Evolutionary conservation across 1,284 basidiomycete species (phyloP).

Genomic region (Hortiboletus rubellus): DNA sequence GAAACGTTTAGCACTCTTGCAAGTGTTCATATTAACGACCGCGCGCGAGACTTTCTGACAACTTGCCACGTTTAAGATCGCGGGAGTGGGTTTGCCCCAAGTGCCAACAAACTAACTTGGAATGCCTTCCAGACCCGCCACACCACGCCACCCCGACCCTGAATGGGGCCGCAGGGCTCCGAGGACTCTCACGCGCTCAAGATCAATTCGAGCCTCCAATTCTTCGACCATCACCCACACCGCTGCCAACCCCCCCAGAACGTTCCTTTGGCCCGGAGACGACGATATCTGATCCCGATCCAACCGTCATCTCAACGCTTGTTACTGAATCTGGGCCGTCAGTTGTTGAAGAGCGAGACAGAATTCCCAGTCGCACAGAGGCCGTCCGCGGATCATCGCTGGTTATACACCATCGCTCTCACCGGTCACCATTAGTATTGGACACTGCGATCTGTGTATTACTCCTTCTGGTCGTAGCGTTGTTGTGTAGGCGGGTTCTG

Average conservation of each 20-base stretch:
- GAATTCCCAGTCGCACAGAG: constrained; percentile 10
- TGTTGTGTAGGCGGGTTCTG: constrained; percentile 60
- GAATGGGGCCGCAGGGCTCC: constrained; percentile 19
- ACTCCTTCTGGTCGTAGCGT: constrained; percentile 59
- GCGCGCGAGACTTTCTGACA: constrained; percentile 13
- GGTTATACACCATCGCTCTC: constrained; percentile 16
- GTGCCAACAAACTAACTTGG: constrained; percentile 68
- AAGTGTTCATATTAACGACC: constrained; percentile 36
- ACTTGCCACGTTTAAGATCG: constrained; percentile 52
- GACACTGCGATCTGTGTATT: constrained; percentile 70
- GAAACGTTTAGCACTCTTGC: constrained; percentile 79
- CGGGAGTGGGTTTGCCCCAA: constrained; percentile 80
- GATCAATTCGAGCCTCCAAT: constrained; percentile 16
- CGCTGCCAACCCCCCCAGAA: constrained; percentile 20
- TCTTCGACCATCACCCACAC: constrained; percentile 12
- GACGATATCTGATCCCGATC: constrained; percentile 19
- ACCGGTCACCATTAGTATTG: constrained; percentile 58
- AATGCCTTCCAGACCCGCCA: constrained; percentile 68
- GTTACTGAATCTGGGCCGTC: constrained; percentile 13
- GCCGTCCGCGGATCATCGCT: constrained; percentile 23
- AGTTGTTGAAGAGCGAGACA: constrained; percentile 14
- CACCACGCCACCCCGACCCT: constrained; percentile 22
- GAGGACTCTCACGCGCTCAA: constrained; percentile 26
- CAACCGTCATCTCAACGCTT: constrained; percentile 11
- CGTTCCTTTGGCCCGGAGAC: constrained; percentile 16